Percentiles rank a stretch among this genome's conserved stretches.
These are phyloP conservation scores for Phytophthora melonis DNA, from an alignment of 352 stramenopile genomes.

Conservation along the genomic window DNA sequence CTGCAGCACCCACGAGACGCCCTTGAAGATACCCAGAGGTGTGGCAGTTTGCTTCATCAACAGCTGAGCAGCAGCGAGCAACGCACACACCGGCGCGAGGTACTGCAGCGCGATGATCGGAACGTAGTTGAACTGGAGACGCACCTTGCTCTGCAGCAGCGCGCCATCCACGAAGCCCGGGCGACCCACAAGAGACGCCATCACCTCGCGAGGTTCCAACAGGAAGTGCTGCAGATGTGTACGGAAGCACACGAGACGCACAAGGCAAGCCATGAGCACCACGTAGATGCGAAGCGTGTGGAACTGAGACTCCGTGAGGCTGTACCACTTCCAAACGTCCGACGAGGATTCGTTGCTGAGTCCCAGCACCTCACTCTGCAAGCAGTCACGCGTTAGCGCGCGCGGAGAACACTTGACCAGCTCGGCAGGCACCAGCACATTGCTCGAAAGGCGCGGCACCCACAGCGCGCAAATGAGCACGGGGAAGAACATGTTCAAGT, in stretches of 20 bases:
- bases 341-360: conserved; percentile 12
- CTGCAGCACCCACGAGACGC: conserved; percentile 40
- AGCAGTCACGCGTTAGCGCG: conserved; percentile 62
- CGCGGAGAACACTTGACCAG: conserved; percentile 61
- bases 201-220: conserved; percentile 76
- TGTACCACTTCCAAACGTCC: conserved; percentile 46
- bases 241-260: conserved; percentile 69
- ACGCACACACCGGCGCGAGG: conserved; percentile 59
- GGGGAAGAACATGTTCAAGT: conserved; percentile 77
- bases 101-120: conserved; percentile 85
- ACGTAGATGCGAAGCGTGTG: conserved; percentile 60
- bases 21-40: conserved; percentile 55
- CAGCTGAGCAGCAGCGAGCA: conserved; percentile 58
- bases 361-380: conserved; percentile 46
- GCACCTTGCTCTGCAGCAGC: conserved; percentile 73
- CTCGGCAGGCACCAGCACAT: conserved; percentile 55
- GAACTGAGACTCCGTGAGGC: conserved; percentile 67
- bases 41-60: conserved; percentile 65
- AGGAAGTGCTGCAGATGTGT: conserved; percentile 80
- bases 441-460: conserved; percentile 59
- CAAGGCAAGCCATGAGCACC: conserved; percentile 53
- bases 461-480: conserved; percentile 64
- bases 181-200: conserved; percentile 64
- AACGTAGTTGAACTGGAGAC: conserved; percentile 86
- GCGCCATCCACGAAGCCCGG: conserved; percentile 63